Conservation (phyloP, 495 filamentous ascomycete species). For the Xylona heveae region DNA sequence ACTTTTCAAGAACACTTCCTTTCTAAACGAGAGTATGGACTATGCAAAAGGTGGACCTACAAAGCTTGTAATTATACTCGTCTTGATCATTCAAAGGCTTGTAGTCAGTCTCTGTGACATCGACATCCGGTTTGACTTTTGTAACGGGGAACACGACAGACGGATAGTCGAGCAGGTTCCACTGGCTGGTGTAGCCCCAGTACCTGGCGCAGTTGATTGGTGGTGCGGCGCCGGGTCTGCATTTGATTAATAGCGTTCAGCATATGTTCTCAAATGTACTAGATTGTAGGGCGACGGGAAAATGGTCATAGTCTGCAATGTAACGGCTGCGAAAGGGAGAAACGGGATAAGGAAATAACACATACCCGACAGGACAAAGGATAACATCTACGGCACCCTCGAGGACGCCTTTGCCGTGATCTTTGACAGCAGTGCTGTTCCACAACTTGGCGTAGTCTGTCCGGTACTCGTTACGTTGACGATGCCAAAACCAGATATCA, state of each 20-base stretch:
- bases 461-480: conserved; percentile 33
- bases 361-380: conserved; percentile 40
- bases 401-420: conserved; percentile 4
- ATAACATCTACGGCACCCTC: conserved; percentile 40
- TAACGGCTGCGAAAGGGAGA: too few relatives aligned
- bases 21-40: neutral
- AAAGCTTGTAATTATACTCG: conserved; percentile 17
- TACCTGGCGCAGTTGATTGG: conserved; percentile 37
- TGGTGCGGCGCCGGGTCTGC: conserved; percentile 34
- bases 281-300: too few relatives aligned
- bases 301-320: too few relatives aligned
- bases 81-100: conserved; percentile 18
- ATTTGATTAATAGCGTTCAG: too few relatives aligned
- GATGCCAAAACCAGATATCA: conserved; percentile 22
- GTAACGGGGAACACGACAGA: conserved; percentile 8
- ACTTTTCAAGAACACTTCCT: neutral
- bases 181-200: conserved; percentile 52
- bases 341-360: too few relatives aligned
- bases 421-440: conserved; percentile 23
- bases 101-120: conserved; percentile 13
- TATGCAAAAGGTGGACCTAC: conserved; percentile 7
- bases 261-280: too few relatives aligned
- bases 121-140: conserved; percentile 12
- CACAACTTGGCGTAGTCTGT: conserved; percentile 35
- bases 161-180: conserved; percentile 52